phyloP scores from a whole-genome alignment of 352 stramenopile genomes.

The Saprolegnia parasitica region DNA sequence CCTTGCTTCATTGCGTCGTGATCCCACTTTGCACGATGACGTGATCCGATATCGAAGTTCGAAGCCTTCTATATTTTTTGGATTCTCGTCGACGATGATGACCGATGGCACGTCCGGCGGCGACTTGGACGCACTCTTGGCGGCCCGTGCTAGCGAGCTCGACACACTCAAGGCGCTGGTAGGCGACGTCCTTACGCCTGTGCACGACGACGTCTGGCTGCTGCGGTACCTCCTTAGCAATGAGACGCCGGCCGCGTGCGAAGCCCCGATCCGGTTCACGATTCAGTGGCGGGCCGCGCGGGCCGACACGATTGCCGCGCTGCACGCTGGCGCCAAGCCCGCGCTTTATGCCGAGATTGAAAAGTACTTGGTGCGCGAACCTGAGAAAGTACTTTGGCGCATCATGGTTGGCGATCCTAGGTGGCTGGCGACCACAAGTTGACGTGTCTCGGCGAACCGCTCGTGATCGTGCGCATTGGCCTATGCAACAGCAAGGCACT shows the following conservation, averaged over 20 bases:
- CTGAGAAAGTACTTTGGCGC: background rate
- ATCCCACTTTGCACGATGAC: no score
- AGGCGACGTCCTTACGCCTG: background rate
- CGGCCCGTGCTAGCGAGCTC: background rate
- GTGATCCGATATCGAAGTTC: no score
- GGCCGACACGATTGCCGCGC: background rate
- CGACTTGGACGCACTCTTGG: constrained; percentile 7
- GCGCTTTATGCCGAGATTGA: background rate
- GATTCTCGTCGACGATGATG: no score
- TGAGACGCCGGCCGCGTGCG: background rate
- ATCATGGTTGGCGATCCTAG: background rate
- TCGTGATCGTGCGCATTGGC: constrained; percentile 16
- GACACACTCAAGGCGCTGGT: background rate
- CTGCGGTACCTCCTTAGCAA: constrained; percentile 11
- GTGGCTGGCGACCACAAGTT: constrained; percentile 13
- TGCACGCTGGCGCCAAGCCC: background rate
- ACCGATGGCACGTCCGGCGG: background rate
- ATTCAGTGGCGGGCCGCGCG: constrained; percentile 7
- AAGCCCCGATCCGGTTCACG: background rate
- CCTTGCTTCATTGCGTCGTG: no score
- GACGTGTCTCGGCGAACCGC: background rate
- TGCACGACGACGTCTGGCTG: constrained; percentile 10
- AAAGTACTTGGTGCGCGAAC: background rate
- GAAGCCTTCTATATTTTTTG: no score
- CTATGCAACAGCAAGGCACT: constrained; percentile 12